Percentiles rank a stretch among this genome's conserved stretches.
phyloP scores from a whole-genome alignment of 495 filamentous ascomycete genomes.

The Cetradonia linearis region DNA sequence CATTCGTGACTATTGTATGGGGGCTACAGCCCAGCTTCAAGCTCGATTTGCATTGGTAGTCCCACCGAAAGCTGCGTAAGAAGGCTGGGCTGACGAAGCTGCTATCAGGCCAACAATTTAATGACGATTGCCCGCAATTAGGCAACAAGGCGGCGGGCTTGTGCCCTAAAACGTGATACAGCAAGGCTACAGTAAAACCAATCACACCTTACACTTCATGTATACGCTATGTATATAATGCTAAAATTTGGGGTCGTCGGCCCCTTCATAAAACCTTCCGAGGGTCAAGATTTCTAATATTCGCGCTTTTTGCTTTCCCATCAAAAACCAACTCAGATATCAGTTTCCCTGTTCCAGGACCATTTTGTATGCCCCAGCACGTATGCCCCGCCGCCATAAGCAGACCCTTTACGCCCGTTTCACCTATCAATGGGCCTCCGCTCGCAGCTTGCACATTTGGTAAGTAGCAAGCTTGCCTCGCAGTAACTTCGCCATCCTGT shows the following conservation, averaged over 20 bases:
- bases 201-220: not conserved
- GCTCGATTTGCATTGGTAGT: not conserved
- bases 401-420: slow-evolving; percentile 63
- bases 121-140: slow-evolving; percentile 10
- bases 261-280: slow-evolving; percentile 37
- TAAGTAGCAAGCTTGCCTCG: slow-evolving; percentile 86
- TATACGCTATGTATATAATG: not conserved
- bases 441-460: slow-evolving; percentile 58
- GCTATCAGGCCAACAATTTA: too few relatives aligned
- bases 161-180: not conserved
- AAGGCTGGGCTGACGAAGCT: not conserved
- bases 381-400: slow-evolving; percentile 86
- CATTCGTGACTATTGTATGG: slow-evolving; percentile 9
- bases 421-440: slow-evolving; percentile 67
- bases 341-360: slow-evolving; percentile 77
- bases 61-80: not conserved
- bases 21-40: not conserved
- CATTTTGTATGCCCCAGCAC: slow-evolving; percentile 93
- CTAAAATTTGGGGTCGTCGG: not conserved
- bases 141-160: not conserved
- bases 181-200: not conserved
- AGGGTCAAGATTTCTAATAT: slow-evolving; percentile 61
- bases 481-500: slow-evolving; percentile 63
- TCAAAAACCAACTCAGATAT: slow-evolving; percentile 82
- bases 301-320: slow-evolving; percentile 64